A percentile compares a stretch with the other conserved stretches of the same genome.
Evolutionary conservation across 2,329 filamentous ascomycete species (phyloP).

Genomic region (Penicillium sp.): DNA sequence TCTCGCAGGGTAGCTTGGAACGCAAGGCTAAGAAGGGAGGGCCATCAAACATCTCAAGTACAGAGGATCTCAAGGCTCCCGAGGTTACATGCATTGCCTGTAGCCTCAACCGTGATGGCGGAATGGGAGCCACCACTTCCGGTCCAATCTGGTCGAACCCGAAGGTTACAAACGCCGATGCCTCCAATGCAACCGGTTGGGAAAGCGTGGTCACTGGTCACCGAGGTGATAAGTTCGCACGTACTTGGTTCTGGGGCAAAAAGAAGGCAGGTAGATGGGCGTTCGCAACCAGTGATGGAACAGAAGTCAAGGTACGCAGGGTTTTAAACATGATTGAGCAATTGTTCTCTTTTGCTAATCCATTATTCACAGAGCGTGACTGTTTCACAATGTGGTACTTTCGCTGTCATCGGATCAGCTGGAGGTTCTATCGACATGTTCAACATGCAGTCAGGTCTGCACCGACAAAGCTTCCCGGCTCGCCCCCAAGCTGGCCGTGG

Average conservation of each 20-base stretch:
- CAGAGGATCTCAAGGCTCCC: constrained; percentile 70
- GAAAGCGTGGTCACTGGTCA: constrained; percentile 96
- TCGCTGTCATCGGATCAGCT: constrained; percentile 83
- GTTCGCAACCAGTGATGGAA: constrained; percentile 79
- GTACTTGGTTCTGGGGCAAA: constrained; percentile 98
- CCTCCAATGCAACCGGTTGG: constrained; percentile 83
- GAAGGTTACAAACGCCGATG: constrained; percentile 64
- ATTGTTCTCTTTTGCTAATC: constrained; percentile 4
- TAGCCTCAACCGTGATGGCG: constrained; percentile 90
- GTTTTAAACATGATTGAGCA: neutral
- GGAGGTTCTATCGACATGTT: constrained; percentile 88
- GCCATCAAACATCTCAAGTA: constrained; percentile 15
- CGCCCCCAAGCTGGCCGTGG: constrained; percentile 64
- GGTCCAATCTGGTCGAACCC: constrained; percentile 82
- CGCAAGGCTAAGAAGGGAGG: constrained; percentile 78
- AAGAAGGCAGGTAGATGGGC: constrained; percentile 92
- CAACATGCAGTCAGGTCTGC: constrained; percentile 89
- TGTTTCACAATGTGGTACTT: constrained; percentile 89
- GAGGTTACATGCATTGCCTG: constrained; percentile 90
- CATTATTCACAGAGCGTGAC: constrained; percentile 66
- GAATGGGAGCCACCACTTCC: constrained; percentile 80
- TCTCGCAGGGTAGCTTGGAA: constrained; percentile 85
- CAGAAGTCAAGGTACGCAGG: constrained; percentile 62
- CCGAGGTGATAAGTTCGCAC: constrained; percentile 75
- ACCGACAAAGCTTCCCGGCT: constrained; percentile 84